A percentile compares a stretch with the other conserved stretches of the same genome.
phyloP scores from a whole-genome alignment of 2,329 filamentous ascomycete genomes.

The Colletotrichum spaethianum region DNA sequence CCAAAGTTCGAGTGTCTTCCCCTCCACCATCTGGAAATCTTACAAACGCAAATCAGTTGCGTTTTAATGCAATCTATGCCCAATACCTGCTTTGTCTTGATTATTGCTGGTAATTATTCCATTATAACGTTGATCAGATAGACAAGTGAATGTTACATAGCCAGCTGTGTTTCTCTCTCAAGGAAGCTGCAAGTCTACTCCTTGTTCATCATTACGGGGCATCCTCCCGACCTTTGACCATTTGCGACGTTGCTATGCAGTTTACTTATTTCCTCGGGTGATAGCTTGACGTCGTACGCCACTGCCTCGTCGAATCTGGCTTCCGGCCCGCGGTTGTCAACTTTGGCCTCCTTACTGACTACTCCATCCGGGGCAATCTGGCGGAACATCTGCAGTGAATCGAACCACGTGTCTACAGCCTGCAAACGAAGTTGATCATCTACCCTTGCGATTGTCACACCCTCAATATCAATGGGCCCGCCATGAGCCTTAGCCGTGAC shows the following conservation, averaged over 20 bases:
- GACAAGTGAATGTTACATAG: background rate
- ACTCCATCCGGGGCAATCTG: constrained; percentile 61
- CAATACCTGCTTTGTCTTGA: background rate
- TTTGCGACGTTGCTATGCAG: constrained; percentile 9
- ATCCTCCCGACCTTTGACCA: constrained; percentile 4
- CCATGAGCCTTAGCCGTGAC: constrained; percentile 73
- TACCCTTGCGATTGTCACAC: constrained; percentile 73
- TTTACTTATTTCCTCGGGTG: constrained; percentile 18
- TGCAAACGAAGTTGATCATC: constrained; percentile 72
- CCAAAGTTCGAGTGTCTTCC: background rate
- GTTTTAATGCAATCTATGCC: background rate
- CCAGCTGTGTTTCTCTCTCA: background rate
- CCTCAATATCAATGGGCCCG: constrained; percentile 72
- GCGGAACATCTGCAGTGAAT: constrained; percentile 76
- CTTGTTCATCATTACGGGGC: constrained; percentile 38
- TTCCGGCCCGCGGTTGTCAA: constrained; percentile 13
- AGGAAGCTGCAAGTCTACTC: background rate
- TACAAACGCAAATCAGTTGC: background rate
- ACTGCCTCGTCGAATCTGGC: constrained; percentile 27
- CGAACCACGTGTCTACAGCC: constrained; percentile 75
- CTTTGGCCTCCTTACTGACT: constrained; percentile 27
- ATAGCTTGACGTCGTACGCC: constrained; percentile 15
- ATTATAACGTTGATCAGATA: background rate
- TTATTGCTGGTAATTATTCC: background rate
- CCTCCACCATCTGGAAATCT: background rate